These are phyloP conservation scores for Pyricularia sp. DNA, from an alignment of 2,329 filamentous ascomycete species.

Conservation along the genomic window DNA sequence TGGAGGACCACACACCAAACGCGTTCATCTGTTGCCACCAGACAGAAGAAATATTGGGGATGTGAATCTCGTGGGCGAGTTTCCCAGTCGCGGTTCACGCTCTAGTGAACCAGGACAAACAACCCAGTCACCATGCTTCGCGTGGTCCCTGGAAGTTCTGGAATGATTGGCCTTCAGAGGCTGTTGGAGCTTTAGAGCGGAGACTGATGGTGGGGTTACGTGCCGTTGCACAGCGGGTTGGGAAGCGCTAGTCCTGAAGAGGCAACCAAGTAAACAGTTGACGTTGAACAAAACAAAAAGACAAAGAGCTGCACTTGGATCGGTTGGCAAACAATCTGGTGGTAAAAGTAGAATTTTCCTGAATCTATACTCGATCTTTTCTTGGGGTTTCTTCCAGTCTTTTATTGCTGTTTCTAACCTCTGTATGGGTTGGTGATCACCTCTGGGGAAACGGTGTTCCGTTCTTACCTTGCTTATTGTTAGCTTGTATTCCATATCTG, in stretches of 20 bases:
- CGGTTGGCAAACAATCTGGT: not conserved
- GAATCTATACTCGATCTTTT: not conserved
- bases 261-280: constrained; percentile 38
- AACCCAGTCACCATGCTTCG: not conserved
- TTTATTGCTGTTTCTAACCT: not conserved
- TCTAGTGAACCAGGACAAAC: not conserved
- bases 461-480: not conserved
- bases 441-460: not conserved
- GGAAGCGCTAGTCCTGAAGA: constrained; percentile 23
- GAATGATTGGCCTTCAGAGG: constrained; percentile 3
- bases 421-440: not conserved
- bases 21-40: not conserved
- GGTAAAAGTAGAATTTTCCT: not conserved
- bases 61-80: not conserved
- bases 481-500: not conserved
- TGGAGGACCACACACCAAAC: not conserved
- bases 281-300: constrained; percentile 9
- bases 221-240: not conserved
- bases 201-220: not conserved
- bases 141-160: not conserved
- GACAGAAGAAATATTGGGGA: not conserved
- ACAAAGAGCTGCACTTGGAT: not conserved
- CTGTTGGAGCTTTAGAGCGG: not conserved
- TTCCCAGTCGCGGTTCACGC: not conserved
- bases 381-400: not conserved